These are phyloP conservation scores for Vitis hybrid DNA, from an alignment of 177 flowering plant species.

Conservation along the genomic window DNA sequence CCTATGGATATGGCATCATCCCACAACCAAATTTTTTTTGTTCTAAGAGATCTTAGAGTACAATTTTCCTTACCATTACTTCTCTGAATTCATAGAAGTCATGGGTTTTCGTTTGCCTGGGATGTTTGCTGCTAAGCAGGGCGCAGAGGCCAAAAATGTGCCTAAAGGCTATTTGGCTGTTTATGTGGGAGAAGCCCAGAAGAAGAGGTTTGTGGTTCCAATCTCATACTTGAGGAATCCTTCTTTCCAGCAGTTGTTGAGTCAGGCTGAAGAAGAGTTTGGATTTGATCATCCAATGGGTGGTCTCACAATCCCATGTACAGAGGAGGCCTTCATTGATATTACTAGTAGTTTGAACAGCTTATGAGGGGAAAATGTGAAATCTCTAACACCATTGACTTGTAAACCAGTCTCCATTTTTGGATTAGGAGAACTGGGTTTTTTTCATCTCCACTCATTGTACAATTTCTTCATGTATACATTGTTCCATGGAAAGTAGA, in stretches of 20 bases:
- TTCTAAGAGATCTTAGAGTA: too few relatives aligned
- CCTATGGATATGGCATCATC: too few relatives aligned
- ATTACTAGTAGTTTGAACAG: constrained; percentile 19
- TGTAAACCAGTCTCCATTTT: too few relatives aligned
- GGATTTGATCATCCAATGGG: constrained; percentile 38
- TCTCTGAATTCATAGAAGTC: too few relatives aligned
- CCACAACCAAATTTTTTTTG: too few relatives aligned
- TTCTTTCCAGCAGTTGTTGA: constrained; percentile 29
- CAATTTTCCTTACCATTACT: too few relatives aligned
- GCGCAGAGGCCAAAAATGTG: constrained; percentile 9
- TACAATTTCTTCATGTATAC: too few relatives aligned
- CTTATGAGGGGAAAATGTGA: constrained; percentile 4
- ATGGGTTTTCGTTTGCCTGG: constrained; percentile 14
- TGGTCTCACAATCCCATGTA: constrained; percentile 35
- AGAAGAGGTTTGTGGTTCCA: constrained; percentile 31
- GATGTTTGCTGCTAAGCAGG: constrained; percentile 4
- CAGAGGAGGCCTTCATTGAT: constrained; percentile 26
- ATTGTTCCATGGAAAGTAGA: too few relatives aligned
- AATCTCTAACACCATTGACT: too few relatives aligned
- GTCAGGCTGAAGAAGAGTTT: constrained; percentile 30
- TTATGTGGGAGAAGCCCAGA: constrained; percentile 30
- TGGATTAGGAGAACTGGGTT: too few relatives aligned
- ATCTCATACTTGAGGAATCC: constrained; percentile 31
- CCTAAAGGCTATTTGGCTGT: constrained; percentile 35
- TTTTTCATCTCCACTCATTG: too few relatives aligned